Evolutionary conservation across 2,329 filamentous ascomycete species (phyloP).

Genomic region (Ophiocordyceps camponoti-leonardi): DNA sequence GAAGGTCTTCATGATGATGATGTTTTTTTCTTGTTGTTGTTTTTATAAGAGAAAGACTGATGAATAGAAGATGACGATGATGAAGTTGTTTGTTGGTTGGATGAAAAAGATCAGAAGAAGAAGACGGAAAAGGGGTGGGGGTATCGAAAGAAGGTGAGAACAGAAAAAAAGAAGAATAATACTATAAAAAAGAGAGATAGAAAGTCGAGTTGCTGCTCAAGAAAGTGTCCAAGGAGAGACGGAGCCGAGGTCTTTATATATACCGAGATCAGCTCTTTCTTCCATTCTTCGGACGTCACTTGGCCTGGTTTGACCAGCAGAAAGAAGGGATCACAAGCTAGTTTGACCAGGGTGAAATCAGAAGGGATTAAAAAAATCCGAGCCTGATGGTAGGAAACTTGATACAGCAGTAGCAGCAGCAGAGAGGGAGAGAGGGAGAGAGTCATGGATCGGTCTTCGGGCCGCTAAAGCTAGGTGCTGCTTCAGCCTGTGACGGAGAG

Average conservation of each 20-base stretch:
- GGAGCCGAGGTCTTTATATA: neutral
- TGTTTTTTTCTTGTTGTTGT: neutral
- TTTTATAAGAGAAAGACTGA: neutral
- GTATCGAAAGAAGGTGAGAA: neutral
- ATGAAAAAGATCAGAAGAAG: neutral
- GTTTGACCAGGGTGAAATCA: no score
- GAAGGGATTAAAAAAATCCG: neutral
- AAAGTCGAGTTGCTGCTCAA: neutral
- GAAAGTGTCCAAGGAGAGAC: neutral
- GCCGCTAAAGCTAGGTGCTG: neutral
- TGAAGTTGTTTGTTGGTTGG: neutral
- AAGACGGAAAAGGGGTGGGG: neutral
- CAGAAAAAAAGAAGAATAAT: neutral
- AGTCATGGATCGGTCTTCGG: neutral
- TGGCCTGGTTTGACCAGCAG: neutral
- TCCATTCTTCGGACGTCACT: neutral
- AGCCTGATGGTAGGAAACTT: neutral
- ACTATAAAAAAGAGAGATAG: neutral
- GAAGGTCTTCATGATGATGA: neutral
- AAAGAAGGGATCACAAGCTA: no score
- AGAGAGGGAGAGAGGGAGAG: neutral
- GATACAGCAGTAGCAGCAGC: no score
- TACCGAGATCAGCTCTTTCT: neutral
- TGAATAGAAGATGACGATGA: neutral
- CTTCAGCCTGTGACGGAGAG: neutral